Evolutionary conservation across 768 basidiomycete genomes (phyloP).

Genomic region (Pleurotus platypus): DNA sequence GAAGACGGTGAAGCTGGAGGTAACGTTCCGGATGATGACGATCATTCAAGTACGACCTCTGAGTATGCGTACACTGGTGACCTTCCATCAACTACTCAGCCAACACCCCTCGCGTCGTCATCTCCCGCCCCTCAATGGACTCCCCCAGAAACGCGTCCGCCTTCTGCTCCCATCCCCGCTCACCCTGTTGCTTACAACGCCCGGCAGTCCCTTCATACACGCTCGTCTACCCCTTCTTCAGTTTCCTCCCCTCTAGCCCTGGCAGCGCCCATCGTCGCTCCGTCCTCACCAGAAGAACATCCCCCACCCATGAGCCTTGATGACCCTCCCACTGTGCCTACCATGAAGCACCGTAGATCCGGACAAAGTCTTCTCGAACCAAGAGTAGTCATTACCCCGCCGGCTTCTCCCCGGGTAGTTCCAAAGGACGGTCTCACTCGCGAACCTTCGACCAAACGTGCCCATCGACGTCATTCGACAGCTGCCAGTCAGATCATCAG

Average conservation of each 20-base stretch:
- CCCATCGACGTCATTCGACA: slow-evolving; percentile 71
- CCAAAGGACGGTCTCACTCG: slow-evolving; percentile 40
- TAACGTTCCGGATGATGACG: slow-evolving; percentile 35
- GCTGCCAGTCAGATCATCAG: slow-evolving; percentile 56
- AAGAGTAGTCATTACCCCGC: slow-evolving; percentile 68
- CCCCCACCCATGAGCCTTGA: slow-evolving; percentile 69
- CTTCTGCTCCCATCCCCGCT: slow-evolving; percentile 19
- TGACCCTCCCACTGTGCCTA: slow-evolving; percentile 35
- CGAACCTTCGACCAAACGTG: slow-evolving; percentile 48
- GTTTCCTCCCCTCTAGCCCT: slow-evolving; percentile 84
- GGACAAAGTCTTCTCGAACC: slow-evolving; percentile 62
- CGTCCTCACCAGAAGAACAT: slow-evolving; percentile 53
- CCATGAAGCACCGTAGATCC: slow-evolving; percentile 64
- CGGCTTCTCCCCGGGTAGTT: slow-evolving; percentile 64
- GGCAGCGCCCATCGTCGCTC: slow-evolving; percentile 79
- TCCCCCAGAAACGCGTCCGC: slow-evolving; percentile 24
- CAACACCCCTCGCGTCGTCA: slow-evolving; percentile 65
- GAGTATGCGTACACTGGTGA: slow-evolving; percentile 57
- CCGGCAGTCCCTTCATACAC: slow-evolving; percentile 58
- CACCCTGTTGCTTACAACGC: slow-evolving; percentile 24
- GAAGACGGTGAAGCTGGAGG: slow-evolving; percentile 41
- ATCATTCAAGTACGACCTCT: slow-evolving; percentile 60
- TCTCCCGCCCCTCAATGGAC: slow-evolving; percentile 36
- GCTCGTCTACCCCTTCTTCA: slow-evolving; percentile 86
- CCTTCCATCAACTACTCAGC: slow-evolving; percentile 41